A percentile compares a stretch with the other conserved stretches of the same genome.
phyloP scores from a whole-genome alignment of 495 filamentous ascomycete genomes.

The Sordaria brevicollis region DNA sequence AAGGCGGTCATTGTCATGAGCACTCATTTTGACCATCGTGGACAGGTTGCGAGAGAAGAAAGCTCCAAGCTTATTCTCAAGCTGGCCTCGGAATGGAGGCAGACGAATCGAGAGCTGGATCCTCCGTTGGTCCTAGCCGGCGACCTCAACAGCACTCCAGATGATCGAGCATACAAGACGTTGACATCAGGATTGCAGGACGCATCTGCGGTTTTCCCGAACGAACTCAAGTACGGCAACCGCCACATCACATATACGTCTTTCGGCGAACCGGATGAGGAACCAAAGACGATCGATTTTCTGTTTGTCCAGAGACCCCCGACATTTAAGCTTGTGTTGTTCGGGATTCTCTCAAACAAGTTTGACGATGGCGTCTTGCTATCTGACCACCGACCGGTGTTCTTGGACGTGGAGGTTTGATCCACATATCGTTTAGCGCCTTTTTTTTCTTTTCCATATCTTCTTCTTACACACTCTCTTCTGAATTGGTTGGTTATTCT shows the following conservation, averaged over 20 bases:
- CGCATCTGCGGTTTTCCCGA: constrained; percentile 14
- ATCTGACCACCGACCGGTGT: constrained; percentile 68
- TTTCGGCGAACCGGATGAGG: constrained; percentile 37
- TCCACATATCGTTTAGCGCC: background rate
- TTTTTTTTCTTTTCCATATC: background rate
- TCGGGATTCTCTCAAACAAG: constrained; percentile 49
- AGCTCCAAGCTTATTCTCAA: constrained; percentile 39
- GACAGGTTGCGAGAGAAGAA: constrained; percentile 43
- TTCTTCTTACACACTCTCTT: background rate
- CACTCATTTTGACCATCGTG: constrained; percentile 72
- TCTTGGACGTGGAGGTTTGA: constrained; percentile 47
- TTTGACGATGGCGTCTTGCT: constrained; percentile 59
- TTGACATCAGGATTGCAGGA: constrained; percentile 28
- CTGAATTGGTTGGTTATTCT: background rate
- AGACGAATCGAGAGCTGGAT: background rate
- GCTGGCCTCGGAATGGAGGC: constrained; percentile 20
- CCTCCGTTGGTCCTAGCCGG: constrained; percentile 56
- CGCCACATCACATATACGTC: constrained; percentile 48
- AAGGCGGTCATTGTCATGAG: constrained; percentile 53
- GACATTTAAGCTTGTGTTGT: constrained; percentile 21
- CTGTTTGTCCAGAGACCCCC: constrained; percentile 14
- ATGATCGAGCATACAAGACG: constrained; percentile 53
- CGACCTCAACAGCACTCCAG: constrained; percentile 66
- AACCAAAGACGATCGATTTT: constrained; percentile 21
- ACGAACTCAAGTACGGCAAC: constrained; percentile 19